A percentile compares a stretch with the other conserved stretches of the same genome.
Evolutionary conservation across 768 basidiomycete genomes (phyloP).

Genomic region (Amylocystis lapponica): DNA sequence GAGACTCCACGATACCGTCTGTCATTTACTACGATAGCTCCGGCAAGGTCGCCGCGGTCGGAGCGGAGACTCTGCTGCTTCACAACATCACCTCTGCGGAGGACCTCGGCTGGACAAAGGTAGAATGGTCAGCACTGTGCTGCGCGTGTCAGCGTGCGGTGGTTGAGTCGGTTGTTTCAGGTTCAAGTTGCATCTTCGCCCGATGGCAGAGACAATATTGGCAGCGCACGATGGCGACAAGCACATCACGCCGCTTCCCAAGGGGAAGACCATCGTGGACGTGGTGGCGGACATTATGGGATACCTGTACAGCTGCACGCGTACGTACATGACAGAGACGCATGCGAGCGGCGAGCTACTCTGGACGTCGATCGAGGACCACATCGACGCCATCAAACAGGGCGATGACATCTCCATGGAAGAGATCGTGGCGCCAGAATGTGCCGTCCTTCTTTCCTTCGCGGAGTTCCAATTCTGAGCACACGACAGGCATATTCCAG

Average conservation of each 20-base stretch:
- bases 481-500: conserved; percentile 33
- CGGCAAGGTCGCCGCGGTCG: conserved; percentile 34
- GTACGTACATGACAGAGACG: conserved; percentile 42
- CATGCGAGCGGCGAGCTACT: conserved; percentile 38
- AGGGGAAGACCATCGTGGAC: conserved; percentile 37
- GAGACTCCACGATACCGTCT: conserved; percentile 43
- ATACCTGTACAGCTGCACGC: conserved; percentile 40
- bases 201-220: conserved; percentile 1
- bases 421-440: conserved; percentile 34
- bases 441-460: no score
- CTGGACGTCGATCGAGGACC: conserved; percentile 43
- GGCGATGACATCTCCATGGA: conserved; percentile 37
- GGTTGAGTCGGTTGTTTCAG: conserved; percentile 1
- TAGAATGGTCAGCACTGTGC: conserved; percentile 1
- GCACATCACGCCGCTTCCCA: conserved; percentile 21
- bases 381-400: no score
- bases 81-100: neutral
- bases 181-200: conserved; percentile 17
- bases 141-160: conserved; percentile 10
- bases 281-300: conserved; percentile 43
- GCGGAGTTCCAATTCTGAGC: neutral
- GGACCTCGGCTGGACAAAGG: conserved; percentile 17
- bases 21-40: conserved; percentile 39
- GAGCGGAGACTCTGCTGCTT: conserved; percentile 34
- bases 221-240: conserved; percentile 42